These are phyloP conservation scores for Astraeus odoratus DNA, from an alignment of 768 basidiomycete genomes.

Conservation along the genomic window DNA sequence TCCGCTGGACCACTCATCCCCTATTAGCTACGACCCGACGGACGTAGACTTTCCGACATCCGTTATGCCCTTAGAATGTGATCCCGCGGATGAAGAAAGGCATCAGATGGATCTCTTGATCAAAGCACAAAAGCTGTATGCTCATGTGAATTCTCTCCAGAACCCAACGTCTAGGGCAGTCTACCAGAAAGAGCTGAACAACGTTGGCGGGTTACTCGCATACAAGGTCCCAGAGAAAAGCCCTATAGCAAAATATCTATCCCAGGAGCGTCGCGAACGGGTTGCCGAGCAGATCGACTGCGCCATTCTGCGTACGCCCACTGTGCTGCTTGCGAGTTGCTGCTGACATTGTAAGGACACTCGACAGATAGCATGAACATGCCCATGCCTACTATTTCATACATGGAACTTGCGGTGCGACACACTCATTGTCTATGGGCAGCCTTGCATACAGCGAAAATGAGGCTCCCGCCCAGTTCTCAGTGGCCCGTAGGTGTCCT, in stretches of 20 bases:
- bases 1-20: constrained; percentile 42
- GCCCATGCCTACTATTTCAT: constrained; percentile 48
- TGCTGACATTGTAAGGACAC: background rate
- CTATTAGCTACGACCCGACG: constrained; percentile 7
- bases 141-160: constrained; percentile 49
- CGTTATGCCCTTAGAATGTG: constrained; percentile 8
- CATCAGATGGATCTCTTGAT: constrained; percentile 44
- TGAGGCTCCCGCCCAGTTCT: constrained; percentile 34
- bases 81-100: constrained; percentile 29
- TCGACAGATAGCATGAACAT: constrained; percentile 43
- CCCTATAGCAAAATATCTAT: constrained; percentile 67
- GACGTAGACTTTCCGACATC: constrained; percentile 6
- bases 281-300: constrained; percentile 86
- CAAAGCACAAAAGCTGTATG: constrained; percentile 62
- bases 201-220: constrained; percentile 75
- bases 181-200: constrained; percentile 64
- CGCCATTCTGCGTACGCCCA: constrained; percentile 71
- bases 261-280: constrained; percentile 67
- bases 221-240: constrained; percentile 77
- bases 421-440: constrained; percentile 61
- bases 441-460: constrained; percentile 42
- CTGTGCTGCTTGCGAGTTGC: background rate
- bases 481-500: constrained; percentile 37
- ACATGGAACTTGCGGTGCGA: constrained; percentile 57
- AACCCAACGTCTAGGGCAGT: constrained; percentile 47